A percentile compares a stretch with the other conserved stretches of the same genome.
phyloP scores from a whole-genome alignment of 83 land plant genomes.

The Thuja plicata region DNA sequence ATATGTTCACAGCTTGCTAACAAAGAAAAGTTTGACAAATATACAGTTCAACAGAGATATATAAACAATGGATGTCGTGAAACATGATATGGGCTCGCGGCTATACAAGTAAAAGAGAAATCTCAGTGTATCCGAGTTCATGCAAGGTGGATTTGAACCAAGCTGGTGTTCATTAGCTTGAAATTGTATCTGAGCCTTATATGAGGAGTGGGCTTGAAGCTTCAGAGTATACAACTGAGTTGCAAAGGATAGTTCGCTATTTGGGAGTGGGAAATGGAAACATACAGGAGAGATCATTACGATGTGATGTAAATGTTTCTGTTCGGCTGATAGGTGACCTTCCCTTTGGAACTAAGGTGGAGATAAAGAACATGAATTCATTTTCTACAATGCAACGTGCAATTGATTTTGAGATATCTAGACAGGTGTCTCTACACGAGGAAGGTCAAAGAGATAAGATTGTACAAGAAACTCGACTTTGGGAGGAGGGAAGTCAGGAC shows the following conservation, averaged over 20 bases:
- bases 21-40: too few relatives aligned
- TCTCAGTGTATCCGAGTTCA: too few relatives aligned
- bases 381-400: conserved; percentile 91
- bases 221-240: conserved; percentile 91
- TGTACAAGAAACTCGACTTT: conserved; percentile 92
- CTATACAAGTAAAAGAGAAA: too few relatives aligned
- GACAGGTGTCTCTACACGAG: conserved; percentile 68
- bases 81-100: too few relatives aligned
- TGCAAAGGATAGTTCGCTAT: conserved; percentile 85
- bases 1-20: too few relatives aligned
- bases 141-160: conserved; percentile 98
- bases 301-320: conserved; percentile 96
- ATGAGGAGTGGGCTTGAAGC: conserved; percentile 97
- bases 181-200: conserved; percentile 96
- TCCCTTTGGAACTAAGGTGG: conserved; percentile 96
- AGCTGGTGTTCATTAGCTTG: conserved; percentile 97
- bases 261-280: conserved; percentile 93
- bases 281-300: conserved; percentile 95
- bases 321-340: conserved; percentile 75
- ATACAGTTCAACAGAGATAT: too few relatives aligned
- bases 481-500: conserved; percentile 93
- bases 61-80: too few relatives aligned
- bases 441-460: conserved; percentile 74
- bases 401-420: conserved; percentile 85
- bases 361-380: conserved; percentile 96